Evolutionary conservation across 352 stramenopile species (phyloP).

Genomic region (Thalassiosira livingstoniorum): DNA sequence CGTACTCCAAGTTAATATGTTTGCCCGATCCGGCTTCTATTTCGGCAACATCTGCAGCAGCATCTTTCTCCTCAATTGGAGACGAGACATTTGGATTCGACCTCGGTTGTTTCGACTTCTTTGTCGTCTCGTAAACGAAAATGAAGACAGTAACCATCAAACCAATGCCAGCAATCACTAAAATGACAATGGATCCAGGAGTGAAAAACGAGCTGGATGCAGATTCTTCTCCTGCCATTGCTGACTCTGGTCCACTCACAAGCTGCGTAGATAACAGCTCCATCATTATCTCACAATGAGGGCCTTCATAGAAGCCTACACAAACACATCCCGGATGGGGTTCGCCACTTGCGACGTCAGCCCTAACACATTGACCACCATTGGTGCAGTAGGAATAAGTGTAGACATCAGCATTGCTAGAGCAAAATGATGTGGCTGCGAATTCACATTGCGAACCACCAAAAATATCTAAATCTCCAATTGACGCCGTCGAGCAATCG

Average conservation of each 20-base stretch:
- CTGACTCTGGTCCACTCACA: neutral
- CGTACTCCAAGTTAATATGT: too few relatives aligned
- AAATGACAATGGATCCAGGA: neutral
- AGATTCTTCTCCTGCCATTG: neutral
- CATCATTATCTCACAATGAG: neutral
- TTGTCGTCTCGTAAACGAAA: neutral
- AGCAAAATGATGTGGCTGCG: neutral
- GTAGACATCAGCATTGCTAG: neutral
- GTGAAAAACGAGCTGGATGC: neutral
- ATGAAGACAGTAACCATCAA: neutral
- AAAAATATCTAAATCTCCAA: neutral
- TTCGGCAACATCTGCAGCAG: neutral
- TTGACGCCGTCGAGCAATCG: neutral
- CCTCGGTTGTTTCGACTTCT: neutral
- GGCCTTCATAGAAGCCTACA: neutral
- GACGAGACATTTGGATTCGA: neutral
- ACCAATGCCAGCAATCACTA: neutral
- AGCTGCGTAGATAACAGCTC: neutral
- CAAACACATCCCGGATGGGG: neutral
- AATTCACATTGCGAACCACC: constrained; percentile 4
- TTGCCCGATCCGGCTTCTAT: neutral
- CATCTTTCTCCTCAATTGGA: neutral
- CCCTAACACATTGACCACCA: neutral
- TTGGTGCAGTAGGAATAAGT: neutral
- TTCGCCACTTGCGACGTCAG: neutral